Percentiles rank a stretch among this genome's conserved stretches.
phyloP scores from a whole-genome alignment of 176 grass and related monocot genomes.

The Urochloa ruziziensis region DNA sequence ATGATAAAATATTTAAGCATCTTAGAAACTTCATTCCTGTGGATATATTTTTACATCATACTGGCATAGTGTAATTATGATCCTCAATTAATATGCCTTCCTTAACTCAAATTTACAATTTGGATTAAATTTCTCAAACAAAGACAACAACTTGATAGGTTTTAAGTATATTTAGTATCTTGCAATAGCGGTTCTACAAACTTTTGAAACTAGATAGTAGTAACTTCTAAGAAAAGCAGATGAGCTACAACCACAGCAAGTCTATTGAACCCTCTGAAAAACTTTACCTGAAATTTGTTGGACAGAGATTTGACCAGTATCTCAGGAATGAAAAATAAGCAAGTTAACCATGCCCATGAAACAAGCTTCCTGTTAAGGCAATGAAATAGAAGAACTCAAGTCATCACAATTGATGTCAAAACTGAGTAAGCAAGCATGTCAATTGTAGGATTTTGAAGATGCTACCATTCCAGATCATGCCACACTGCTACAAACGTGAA shows the following conservation, averaged over 20 bases:
- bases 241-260: neutral
- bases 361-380: constrained; percentile 78
- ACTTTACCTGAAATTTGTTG: constrained; percentile 65
- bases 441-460: constrained; percentile 21
- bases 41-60: neutral
- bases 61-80: constrained; percentile 12
- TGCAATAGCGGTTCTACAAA: neutral
- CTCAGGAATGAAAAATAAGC: constrained; percentile 89
- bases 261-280: neutral
- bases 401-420: neutral
- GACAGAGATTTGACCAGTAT: constrained; percentile 76
- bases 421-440: neutral
- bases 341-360: constrained; percentile 97
- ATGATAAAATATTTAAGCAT: neutral
- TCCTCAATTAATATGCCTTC: neutral
- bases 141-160: neutral
- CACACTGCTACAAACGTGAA: constrained; percentile 96
- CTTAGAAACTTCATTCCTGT: neutral
- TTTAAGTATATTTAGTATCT: constrained; percentile 12
- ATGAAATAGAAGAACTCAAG: constrained; percentile 18
- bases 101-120: neutral
- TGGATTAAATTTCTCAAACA: neutral
- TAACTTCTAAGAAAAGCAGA: neutral
- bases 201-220: neutral
- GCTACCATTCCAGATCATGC: constrained; percentile 95